Conservation (phyloP, 345 rosid species). For the Hibiscus mutabilis region DNA sequence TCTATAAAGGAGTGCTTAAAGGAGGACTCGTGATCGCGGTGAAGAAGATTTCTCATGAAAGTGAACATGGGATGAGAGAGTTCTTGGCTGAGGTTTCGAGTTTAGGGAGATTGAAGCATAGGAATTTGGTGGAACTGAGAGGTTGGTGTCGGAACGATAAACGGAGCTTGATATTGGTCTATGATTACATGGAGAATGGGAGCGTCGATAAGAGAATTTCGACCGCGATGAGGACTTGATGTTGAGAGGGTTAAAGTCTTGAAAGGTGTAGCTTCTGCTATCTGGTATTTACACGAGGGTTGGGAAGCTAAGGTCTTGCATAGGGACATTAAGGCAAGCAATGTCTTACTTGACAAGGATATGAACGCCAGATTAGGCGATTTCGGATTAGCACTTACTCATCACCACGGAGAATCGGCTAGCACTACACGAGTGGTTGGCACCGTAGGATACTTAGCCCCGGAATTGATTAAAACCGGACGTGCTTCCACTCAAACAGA, state of each 20-base stretch:
- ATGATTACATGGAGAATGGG: slow-evolving; percentile 34
- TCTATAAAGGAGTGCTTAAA: slow-evolving; percentile 22
- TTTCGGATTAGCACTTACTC: slow-evolving; percentile 3
- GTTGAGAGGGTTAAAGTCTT: slow-evolving; percentile 21
- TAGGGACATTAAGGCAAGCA: background rate
- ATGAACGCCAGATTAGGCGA: background rate
- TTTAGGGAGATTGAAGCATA: slow-evolving; percentile 27
- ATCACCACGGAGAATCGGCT: slow-evolving; percentile 11
- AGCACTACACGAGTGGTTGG: slow-evolving; percentile 26
- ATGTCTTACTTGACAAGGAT: background rate
- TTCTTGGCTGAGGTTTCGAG: slow-evolving; percentile 28
- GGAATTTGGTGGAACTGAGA: slow-evolving; percentile 25
- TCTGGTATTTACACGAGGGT: slow-evolving; percentile 6
- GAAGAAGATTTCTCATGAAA: slow-evolving; percentile 19
- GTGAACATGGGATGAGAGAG: slow-evolving; percentile 19
- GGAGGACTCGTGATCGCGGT: slow-evolving; percentile 18
- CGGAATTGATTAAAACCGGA: slow-evolving; percentile 30
- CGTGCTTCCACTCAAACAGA: slow-evolving; percentile 44
- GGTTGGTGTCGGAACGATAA: slow-evolving; percentile 25
- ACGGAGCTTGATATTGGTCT: slow-evolving; percentile 20
- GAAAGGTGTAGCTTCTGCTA: slow-evolving; percentile 24
- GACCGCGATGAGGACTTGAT: slow-evolving; percentile 1
- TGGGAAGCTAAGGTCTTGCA: background rate
- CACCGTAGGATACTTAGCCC: slow-evolving; percentile 27
- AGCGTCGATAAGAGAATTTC: slow-evolving; percentile 24